Evolutionary conservation across 192 early-diverging fungal species (phyloP), one percentile per base, ranked within the genome.

Genomic region (Podochytrium sp.): DNA sequence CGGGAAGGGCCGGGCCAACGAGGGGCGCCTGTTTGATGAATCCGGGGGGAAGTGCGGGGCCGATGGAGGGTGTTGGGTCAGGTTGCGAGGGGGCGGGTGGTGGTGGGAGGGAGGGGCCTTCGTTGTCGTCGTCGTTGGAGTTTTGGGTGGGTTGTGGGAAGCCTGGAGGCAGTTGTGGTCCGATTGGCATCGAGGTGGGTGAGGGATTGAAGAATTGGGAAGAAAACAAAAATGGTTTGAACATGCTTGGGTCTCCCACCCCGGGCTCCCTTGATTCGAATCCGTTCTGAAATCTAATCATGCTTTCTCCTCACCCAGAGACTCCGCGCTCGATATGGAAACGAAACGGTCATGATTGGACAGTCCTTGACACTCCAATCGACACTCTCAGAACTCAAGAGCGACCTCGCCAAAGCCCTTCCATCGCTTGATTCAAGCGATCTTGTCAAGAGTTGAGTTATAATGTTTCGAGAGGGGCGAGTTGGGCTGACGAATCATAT

Each of bases 141-240:
- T 10, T 7, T 20, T 23, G 20, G 23, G 7, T 23, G 7, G 52
- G 1, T 18, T 1, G 63, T 12, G 38, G 16, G 30, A 65, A 65
- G 37, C 43, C 63, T 27, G 63, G 63, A n/a, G 63, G 63, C 20
- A 65, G 38, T 47, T 65, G 33, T 20, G 63, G 63, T 29, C 63
- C 63, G 18, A 65, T 65, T 6, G 40, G 23, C 63, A 65, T 65
- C 7, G 5, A 5, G n/a, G n/a, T n/a, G n/a, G n/a, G n/a, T n/a
- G n/a, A n/a, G n/a, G n/a, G n/a, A n/a, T n/a, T n/a, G n/a, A n/a
- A n/a, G n/a, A n/a, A n/a, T n/a, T n/a, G n/a, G 30, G 30, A 61
- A 34, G 18, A 33, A 34, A 61, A 61, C 55, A 27, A 25, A 57
- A 20, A 57, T 57, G 55, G 55, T 57, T 57, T 57, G n/a, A n/a